These are phyloP conservation scores for Euphorbia peplus DNA, from an alignment of 345 rosid species.

Conservation along the genomic window DNA sequence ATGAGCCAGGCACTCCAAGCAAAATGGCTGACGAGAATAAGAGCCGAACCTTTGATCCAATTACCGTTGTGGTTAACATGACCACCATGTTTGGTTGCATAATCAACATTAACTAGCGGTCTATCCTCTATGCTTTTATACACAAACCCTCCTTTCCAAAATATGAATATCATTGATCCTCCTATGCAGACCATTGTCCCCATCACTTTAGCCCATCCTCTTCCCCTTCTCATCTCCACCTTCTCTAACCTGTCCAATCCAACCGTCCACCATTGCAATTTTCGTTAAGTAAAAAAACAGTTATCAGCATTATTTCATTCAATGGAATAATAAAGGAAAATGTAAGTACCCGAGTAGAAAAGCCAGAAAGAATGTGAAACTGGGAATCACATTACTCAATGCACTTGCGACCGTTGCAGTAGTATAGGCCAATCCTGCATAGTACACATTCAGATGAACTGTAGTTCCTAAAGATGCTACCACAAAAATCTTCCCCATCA, in stretches of 20 bases:
- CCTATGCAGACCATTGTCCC: conserved; percentile 35
- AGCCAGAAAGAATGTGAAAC: conserved; percentile 39
- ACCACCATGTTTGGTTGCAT: background rate
- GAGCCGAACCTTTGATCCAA: conserved; percentile 47
- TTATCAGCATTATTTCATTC: too few species aligned
- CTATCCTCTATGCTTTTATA: conserved; percentile 27
- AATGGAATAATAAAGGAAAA: background rate
- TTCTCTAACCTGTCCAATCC: conserved; percentile 39
- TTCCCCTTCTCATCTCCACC: conserved; percentile 25
- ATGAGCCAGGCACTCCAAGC: conserved; percentile 47
- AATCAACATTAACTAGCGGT: conserved; percentile 34
- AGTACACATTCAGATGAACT: conserved; percentile 40
- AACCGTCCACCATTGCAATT: background rate
- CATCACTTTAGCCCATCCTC: conserved; percentile 36
- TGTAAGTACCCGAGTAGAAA: conserved; percentile 33
- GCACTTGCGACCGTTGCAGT: conserved; percentile 42
- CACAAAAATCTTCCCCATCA: conserved; percentile 38
- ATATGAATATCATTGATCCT: conserved; percentile 43
- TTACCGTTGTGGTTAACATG: conserved; percentile 26
- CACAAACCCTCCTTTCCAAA: conserved; percentile 46
- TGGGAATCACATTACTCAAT: conserved; percentile 41
- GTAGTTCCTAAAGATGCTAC: conserved; percentile 41
- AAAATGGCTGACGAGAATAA: conserved; percentile 35
- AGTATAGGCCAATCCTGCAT: conserved; percentile 37
- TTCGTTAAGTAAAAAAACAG: too few species aligned